phyloP scores from a whole-genome alignment of 2,329 filamentous ascomycete genomes.

The Periconia sp. region DNA sequence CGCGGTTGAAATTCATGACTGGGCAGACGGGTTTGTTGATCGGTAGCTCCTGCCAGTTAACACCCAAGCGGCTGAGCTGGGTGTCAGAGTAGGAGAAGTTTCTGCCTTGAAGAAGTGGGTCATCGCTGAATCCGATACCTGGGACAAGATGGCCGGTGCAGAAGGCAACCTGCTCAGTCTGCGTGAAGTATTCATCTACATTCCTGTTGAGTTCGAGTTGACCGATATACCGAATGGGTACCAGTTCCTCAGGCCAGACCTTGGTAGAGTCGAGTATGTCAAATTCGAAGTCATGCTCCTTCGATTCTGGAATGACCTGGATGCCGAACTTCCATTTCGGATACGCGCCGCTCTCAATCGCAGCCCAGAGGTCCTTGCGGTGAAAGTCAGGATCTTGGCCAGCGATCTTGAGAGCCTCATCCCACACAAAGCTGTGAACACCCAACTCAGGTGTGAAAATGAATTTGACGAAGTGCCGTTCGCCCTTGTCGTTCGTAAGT shows the following conservation, averaged over 20 bases:
- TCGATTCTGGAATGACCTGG: slow-evolving; percentile 74
- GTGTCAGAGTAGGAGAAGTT: slow-evolving; percentile 73
- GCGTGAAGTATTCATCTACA: slow-evolving; percentile 79
- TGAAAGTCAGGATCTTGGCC: slow-evolving; percentile 76
- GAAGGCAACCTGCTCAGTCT: slow-evolving; percentile 84
- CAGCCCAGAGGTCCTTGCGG: slow-evolving; percentile 75
- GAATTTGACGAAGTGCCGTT: slow-evolving; percentile 78
- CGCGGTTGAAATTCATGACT: slow-evolving; percentile 77
- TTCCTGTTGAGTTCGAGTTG: slow-evolving; percentile 81
- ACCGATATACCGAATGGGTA: slow-evolving; percentile 79
- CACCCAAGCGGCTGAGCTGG: slow-evolving; percentile 71
- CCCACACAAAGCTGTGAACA: slow-evolving; percentile 78
- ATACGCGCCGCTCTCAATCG: slow-evolving; percentile 73
- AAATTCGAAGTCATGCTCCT: slow-evolving; percentile 80
- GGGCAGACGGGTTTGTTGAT: slow-evolving; percentile 79
- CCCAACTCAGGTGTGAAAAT: slow-evolving; percentile 76
- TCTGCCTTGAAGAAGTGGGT: slow-evolving; percentile 75
- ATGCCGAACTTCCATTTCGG: slow-evolving; percentile 84
- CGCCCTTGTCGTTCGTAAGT: slow-evolving; percentile 70
- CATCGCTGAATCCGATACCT: slow-evolving; percentile 77
- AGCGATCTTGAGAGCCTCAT: slow-evolving; percentile 75
- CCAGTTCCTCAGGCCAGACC: slow-evolving; percentile 79
- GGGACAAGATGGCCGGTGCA: slow-evolving; percentile 81
- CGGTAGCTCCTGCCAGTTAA: slow-evolving; percentile 78
- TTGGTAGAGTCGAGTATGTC: slow-evolving; percentile 87